Conservation (phyloP, 2,329 filamentous ascomycete species). For the Drechslera avenae region DNA sequence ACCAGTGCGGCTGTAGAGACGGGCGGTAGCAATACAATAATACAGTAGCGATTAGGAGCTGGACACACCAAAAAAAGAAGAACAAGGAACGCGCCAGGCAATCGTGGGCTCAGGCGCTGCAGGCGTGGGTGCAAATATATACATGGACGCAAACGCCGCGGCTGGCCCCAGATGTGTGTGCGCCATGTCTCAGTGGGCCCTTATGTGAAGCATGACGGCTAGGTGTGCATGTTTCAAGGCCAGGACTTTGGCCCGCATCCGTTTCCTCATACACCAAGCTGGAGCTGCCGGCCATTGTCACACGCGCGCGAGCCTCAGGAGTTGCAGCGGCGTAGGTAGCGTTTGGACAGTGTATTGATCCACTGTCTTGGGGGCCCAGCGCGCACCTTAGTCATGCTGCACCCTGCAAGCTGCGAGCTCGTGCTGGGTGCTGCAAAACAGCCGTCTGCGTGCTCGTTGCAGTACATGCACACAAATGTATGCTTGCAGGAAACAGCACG, state of each 20-base stretch:
- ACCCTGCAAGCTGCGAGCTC: neutral
- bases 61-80: neutral
- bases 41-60: too few species aligned
- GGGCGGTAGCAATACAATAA: too few species aligned
- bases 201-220: slow-evolving; percentile 31
- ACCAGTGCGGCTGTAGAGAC: too few species aligned
- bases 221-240: slow-evolving; percentile 30
- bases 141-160: too few species aligned
- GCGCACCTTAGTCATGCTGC: slow-evolving; percentile 14
- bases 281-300: slow-evolving; percentile 5
- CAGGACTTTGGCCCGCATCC: slow-evolving; percentile 1
- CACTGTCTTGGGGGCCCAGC: slow-evolving; percentile 16
- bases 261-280: slow-evolving; percentile 10
- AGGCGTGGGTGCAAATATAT: neutral
- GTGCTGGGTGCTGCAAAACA: too few species aligned
- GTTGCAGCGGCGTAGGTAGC: too few species aligned
- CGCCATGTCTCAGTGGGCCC: slow-evolving; percentile 28
- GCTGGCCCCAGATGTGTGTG: slow-evolving; percentile 1
- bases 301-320: slow-evolving; percentile 4
- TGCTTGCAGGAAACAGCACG: neutral
- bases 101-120: slow-evolving; percentile 14
- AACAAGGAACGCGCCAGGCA: slow-evolving; percentile 9
- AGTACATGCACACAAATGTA: too few species aligned
- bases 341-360: slow-evolving; percentile 10
- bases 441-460: too few species aligned